Base-by-base conservation (phyloP, 2,329 filamentous ascomycete genomes). In the Tolypocladium paradoxum region DNA sequence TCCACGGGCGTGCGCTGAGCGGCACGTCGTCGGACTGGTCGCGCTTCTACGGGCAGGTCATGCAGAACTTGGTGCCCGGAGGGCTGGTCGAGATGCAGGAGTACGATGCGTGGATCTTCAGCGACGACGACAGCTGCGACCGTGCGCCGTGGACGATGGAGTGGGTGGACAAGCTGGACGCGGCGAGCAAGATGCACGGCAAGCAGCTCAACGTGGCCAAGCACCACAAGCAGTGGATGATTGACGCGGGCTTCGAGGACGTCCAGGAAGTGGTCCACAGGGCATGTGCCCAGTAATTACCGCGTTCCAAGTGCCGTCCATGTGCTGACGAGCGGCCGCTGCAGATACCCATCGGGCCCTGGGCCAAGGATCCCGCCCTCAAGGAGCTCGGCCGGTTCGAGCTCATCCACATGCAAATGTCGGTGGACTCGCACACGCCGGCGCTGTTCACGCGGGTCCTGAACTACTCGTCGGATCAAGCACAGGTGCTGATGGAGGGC, bases 361-460 rank as follows among this genome's bases (percentile, higher is more conserved):
- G 69, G 69, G 64, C 68, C 29, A 71, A 68, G 50, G 65, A 71
- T 1, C 62, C 64, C 4, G 54, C 57, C 2, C 54, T 71, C 36
- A 71, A 72, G 52, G 68, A 71, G 48, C 56, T 71, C 0, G 69
- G 69, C 37, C 59, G 60, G 0, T 71, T 63, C 49, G 69, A 72
- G 59, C 59, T 67, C 45, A 59, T 65, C 0, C 68, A 73, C 46
- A 71, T 72, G 70, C 69, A 72, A 52, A 72, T 72, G 70, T 69
- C 69, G 18, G 69, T 70, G 2, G 70, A 69, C 47, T 72, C 70
- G 12, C 68, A 73, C 51, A 71, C 68, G 1, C 70, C 68, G 0
- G 70, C 70, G 0, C 60, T 73, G 11, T 70, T 73, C 54, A 69
- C 69, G 0, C 63, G 70, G 1, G 69, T 71, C 0, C 65, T 62